Conservation (phyloP, 495 filamentous ascomycete species). For the Trichoderma gamsii region DNA sequence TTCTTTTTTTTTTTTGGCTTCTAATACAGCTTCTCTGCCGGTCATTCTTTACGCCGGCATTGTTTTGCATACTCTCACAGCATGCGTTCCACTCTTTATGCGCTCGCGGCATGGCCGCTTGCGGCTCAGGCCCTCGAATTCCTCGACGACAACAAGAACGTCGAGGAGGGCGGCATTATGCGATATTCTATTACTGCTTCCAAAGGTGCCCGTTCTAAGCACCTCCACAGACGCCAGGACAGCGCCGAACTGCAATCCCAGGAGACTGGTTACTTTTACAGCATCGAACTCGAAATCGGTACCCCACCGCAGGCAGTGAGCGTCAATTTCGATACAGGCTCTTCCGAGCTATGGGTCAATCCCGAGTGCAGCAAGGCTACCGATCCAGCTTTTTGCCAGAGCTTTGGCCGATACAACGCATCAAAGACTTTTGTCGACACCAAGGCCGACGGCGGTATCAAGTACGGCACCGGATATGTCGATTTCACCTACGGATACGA, state of each 20-base stretch:
- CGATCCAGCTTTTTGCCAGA: slow-evolving; percentile 21
- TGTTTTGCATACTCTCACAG: not conserved
- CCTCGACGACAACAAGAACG: not conserved
- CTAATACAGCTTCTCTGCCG: slow-evolving; percentile 3
- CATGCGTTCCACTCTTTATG: slow-evolving; percentile 13
- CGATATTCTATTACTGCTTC: slow-evolving; percentile 3
- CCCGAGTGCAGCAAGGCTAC: slow-evolving; percentile 25
- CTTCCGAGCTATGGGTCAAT: slow-evolving; percentile 38
- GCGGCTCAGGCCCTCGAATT: slow-evolving; percentile 4
- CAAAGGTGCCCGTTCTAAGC: not conserved
- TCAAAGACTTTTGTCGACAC: slow-evolving; percentile 14
- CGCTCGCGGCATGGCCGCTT: slow-evolving; percentile 2
- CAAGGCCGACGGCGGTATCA: slow-evolving; percentile 9
- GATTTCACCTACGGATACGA: slow-evolving; percentile 19
- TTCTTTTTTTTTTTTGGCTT: not conserved
- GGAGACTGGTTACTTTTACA: slow-evolving; percentile 12
- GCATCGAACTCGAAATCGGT: slow-evolving; percentile 19
- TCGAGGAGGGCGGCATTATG: not conserved
- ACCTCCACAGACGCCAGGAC: slow-evolving; percentile 9
- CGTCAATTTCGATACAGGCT: slow-evolving; percentile 37
- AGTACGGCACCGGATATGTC: slow-evolving; percentile 21
- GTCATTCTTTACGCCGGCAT: slow-evolving; percentile 13
- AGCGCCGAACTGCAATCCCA: not conserved
- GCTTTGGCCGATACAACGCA: slow-evolving; percentile 25
- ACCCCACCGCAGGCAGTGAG: slow-evolving; percentile 30